Base-by-base conservation (phyloP, 495 filamentous ascomycete species). In the Trichoderma virens region DNA sequence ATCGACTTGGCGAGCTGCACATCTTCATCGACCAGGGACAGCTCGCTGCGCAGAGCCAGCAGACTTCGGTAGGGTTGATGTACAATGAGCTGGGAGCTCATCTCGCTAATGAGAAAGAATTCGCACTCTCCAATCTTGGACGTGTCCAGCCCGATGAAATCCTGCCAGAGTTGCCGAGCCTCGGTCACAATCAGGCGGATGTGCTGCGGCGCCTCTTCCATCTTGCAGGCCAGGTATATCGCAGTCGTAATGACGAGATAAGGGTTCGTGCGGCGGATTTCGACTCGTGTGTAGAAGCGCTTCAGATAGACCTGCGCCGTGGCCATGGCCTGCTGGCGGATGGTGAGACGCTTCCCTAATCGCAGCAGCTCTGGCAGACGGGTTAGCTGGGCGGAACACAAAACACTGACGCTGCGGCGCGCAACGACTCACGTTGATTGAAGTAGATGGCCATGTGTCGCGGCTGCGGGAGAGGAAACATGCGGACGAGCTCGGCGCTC, bases 191-290 rank as follows among this genome's bases (percentile, higher is more conserved):
- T 84, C 60, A 93, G 82, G 35, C 93, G 84, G 66, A 98, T 98
- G 74, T 98, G 95, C 74, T 97, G 93, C 31, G 94, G 95, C 67
- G 88, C 93, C 76, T 98, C 94, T 74, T 98, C 94, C 90, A 96
- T 97, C 76, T 98, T 98, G 78, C 92, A 96, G 59, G 95, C 94
- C 38, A 98, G 81, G 75, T 98, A 98, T 66, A 98, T 79, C 30
- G 93, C 91, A 5, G 94, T 98, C 31, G 90, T 86, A 66, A 97
- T 79, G 59, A 98, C 83, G 18, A 98, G 85, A 75, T 95, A 96
- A 18, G 94, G 93, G 68, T 97, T 98, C 27, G 93, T 98, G 54
- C 88, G 86, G 63, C 94, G 86, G 68, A 98, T 90, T 67, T 94
- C 91, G 70, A 96, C 89, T 72, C 90, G 91, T 68, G 83, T 88